Percentiles rank a stretch among this genome's conserved stretches.
phyloP scores from a whole-genome alignment of 169 alveolate genomes.

The Condylostoma magnum region DNA sequence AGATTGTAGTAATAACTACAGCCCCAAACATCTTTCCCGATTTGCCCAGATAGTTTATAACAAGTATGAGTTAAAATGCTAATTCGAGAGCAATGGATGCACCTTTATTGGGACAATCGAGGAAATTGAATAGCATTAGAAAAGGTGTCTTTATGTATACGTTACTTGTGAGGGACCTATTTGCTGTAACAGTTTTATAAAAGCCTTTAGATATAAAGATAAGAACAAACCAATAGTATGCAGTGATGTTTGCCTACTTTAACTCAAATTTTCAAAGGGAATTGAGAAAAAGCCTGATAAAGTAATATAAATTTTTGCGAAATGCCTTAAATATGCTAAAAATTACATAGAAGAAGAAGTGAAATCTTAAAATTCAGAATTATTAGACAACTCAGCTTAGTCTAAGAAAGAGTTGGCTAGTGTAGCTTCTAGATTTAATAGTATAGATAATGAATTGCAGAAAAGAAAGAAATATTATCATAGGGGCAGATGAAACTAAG shows the following conservation, averaged over 20 bases:
- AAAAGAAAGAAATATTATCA: too few relatives aligned
- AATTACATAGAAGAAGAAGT: neutral
- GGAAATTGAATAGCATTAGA: neutral
- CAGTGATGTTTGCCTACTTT: neutral
- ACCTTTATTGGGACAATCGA: conserved; percentile 21
- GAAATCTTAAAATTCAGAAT: too few relatives aligned
- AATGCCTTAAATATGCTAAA: neutral
- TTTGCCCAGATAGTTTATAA: too few relatives aligned
- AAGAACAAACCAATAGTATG: neutral
- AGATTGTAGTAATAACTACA: too few relatives aligned
- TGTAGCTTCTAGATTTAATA: too few relatives aligned
- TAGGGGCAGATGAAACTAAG: too few relatives aligned
- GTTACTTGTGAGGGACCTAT: neutral
- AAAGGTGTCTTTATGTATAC: neutral
- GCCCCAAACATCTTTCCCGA: too few relatives aligned
- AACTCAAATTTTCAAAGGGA: neutral
- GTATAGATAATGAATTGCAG: too few relatives aligned
- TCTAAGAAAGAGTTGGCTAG: too few relatives aligned
- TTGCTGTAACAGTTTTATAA: neutral
- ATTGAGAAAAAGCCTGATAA: neutral
- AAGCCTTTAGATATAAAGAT: neutral
- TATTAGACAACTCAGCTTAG: too few relatives aligned
- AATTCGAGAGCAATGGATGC: too few relatives aligned
- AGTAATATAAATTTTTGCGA: neutral
- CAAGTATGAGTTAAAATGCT: too few relatives aligned